phyloP scores from a whole-genome alignment of 1,139 yeast species.

The Taiozyma sp. region DNA sequence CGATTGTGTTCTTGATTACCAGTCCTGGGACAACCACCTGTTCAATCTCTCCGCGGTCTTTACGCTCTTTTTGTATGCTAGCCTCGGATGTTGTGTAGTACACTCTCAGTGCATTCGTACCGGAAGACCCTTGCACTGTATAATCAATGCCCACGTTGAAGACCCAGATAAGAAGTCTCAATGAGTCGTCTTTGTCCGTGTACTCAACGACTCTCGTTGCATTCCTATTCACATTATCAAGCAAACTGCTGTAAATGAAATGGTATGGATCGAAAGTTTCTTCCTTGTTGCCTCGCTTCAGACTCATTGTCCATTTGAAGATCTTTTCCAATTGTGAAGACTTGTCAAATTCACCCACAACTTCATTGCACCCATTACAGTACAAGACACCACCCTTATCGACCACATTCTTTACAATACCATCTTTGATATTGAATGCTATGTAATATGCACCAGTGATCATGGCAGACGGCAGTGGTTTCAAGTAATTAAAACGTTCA shows the following conservation, averaged over 20 bases:
- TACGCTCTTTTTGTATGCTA: conserved; percentile 22
- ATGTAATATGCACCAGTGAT: conserved; percentile 58
- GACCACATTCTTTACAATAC: conserved; percentile 6
- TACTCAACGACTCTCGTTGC: conserved; percentile 39
- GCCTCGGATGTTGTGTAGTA: conserved; percentile 28
- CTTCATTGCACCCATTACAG: conserved; percentile 30
- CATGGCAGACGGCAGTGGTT: conserved; percentile 40
- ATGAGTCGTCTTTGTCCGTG: conserved; percentile 14
- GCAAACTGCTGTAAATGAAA: conserved; percentile 34
- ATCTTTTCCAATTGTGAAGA: conserved; percentile 32
- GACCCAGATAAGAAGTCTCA: conserved; percentile 44
- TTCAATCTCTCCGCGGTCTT: conserved; percentile 35
- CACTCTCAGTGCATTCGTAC: conserved; percentile 36
- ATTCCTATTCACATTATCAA: conserved; percentile 41
- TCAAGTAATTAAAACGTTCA: conserved; percentile 29
- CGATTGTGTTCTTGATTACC: conserved; percentile 27
- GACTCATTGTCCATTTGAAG: conserved; percentile 54
- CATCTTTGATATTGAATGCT: conserved; percentile 32
- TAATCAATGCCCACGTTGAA: conserved; percentile 43
- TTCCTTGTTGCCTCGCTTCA: conserved; percentile 22
- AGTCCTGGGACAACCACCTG: conserved; percentile 27
- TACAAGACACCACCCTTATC: conserved; percentile 8
- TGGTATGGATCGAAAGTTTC: conserved; percentile 32
- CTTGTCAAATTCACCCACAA: conserved; percentile 33
- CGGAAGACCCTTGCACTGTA: conserved; percentile 24